Percentiles rank a stretch among this genome's conserved stretches.
phyloP scores from a whole-genome alignment of 768 basidiomycete genomes.

The Podaxis sp. region DNA sequence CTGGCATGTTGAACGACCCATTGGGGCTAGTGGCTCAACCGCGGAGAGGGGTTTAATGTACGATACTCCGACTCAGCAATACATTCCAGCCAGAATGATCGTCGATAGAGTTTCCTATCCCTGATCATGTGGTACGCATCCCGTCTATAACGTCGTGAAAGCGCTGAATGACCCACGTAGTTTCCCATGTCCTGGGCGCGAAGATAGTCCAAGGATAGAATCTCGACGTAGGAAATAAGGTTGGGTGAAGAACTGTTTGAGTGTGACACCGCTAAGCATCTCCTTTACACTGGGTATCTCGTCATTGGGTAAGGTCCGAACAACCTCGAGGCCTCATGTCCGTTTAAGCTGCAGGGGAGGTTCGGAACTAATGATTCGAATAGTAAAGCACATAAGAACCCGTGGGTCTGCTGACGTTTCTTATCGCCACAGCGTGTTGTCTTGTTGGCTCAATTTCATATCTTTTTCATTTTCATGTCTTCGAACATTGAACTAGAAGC shows the following conservation, averaged over 20 bases:
- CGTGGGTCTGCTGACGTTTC: background rate
- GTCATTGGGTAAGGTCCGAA: background rate
- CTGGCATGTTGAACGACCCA: too few relatives aligned
- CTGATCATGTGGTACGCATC: too few relatives aligned
- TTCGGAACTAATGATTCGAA: background rate
- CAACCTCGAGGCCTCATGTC: conserved; percentile 11
- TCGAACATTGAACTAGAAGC: background rate
- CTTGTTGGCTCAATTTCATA: background rate
- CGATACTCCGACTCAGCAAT: too few relatives aligned
- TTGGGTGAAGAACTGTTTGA: background rate
- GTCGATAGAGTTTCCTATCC: too few relatives aligned
- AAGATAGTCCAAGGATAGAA: background rate
- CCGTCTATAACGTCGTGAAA: background rate
- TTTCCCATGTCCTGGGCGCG: background rate
- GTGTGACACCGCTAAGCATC: background rate
- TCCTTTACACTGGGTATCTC: background rate
- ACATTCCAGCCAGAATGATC: too few relatives aligned
- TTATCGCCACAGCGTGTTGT: background rate
- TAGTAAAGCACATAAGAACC: background rate
- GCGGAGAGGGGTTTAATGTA: too few relatives aligned
- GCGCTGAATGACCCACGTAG: background rate
- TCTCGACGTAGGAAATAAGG: background rate
- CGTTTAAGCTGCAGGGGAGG: conserved; percentile 17
- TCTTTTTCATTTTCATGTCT: conserved; percentile 7
- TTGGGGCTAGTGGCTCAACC: too few relatives aligned